A percentile compares a stretch with the other conserved stretches of the same genome.
Conservation (phyloP, 2,329 filamentous ascomycete species). For the Colletotrichum australisinense region DNA sequence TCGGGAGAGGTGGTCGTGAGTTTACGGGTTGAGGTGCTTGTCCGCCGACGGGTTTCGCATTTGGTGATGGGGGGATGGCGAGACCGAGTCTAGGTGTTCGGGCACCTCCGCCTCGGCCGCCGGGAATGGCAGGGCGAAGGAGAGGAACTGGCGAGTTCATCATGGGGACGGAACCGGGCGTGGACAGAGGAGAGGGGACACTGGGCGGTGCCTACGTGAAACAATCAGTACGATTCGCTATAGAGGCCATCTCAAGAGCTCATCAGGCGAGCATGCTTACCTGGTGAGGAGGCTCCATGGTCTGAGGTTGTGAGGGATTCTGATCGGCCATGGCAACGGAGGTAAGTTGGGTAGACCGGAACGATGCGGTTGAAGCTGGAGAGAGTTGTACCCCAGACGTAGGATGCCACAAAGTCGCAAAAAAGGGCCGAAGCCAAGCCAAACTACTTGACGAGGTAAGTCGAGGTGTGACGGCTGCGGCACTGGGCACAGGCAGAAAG, state of each 20-base stretch:
- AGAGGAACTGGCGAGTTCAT: constrained; percentile 85
- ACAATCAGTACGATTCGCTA: background rate
- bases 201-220: constrained; percentile 9
- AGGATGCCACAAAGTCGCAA: constrained; percentile 16
- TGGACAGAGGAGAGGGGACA: constrained; percentile 42
- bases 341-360: constrained; percentile 9
- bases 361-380: background rate
- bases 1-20: constrained; percentile 76
- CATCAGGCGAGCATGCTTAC: constrained; percentile 18
- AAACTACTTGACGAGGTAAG: constrained; percentile 21
- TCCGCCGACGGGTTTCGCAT: constrained; percentile 78
- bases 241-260: background rate
- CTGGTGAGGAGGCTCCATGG: constrained; percentile 35
- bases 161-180: constrained; percentile 57
- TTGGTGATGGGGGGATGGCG: constrained; percentile 89
- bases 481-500: constrained; percentile 20
- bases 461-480: constrained; percentile 15
- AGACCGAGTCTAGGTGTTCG: constrained; percentile 84
- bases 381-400: constrained; percentile 6
- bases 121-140: constrained; percentile 84
- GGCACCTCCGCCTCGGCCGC: constrained; percentile 70
- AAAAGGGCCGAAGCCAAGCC: constrained; percentile 28
- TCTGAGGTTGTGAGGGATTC: constrained; percentile 27
- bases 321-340: constrained; percentile 33
- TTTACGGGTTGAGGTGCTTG: constrained; percentile 52